A percentile compares a stretch with the other conserved stretches of the same genome.
Evolutionary conservation across 805 yeast genomes (phyloP).

Genomic region (Zygoascus ofunaensis): DNA sequence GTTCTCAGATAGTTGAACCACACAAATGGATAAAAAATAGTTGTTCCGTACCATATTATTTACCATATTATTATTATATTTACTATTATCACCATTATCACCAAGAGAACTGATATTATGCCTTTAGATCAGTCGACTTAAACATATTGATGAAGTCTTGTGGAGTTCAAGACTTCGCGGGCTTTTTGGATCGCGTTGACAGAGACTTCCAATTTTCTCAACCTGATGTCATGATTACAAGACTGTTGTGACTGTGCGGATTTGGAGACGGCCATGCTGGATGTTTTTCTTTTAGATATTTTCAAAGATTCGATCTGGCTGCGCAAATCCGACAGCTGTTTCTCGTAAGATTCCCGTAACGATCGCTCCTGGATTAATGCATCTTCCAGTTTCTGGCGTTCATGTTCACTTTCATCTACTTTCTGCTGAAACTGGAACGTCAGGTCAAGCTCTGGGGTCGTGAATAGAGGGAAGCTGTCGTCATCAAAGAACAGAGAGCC

Average conservation of each 20-base stretch:
- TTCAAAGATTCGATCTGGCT: background rate
- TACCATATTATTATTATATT: too few species aligned
- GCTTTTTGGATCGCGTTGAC: constrained; percentile 17
- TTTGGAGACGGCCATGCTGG: background rate
- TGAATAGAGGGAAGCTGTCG: background rate
- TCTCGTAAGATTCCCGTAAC: background rate
- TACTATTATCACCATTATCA: too few species aligned
- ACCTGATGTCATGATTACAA: constrained; percentile 8
- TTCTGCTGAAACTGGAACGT: background rate
- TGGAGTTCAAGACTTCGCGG: constrained; percentile 16
- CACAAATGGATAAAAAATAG: too few species aligned
- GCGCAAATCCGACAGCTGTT: background rate
- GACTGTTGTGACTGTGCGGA: background rate
- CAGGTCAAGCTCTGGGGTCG: background rate
- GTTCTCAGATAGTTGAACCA: too few species aligned
- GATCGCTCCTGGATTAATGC: background rate
- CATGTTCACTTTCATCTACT: constrained; percentile 2
- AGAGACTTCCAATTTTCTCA: constrained; percentile 17
- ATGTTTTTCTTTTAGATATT: background rate
- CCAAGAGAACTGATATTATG: too few species aligned
- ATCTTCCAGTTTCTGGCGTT: constrained; percentile 1
- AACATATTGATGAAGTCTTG: constrained; percentile 11
- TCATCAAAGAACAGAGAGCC: background rate
- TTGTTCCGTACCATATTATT: too few species aligned
- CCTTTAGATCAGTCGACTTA: too few species aligned